Evolutionary conservation across 2,329 filamentous ascomycete genomes (phyloP).

Genomic region (Dothideomycetidae sp.): DNA sequence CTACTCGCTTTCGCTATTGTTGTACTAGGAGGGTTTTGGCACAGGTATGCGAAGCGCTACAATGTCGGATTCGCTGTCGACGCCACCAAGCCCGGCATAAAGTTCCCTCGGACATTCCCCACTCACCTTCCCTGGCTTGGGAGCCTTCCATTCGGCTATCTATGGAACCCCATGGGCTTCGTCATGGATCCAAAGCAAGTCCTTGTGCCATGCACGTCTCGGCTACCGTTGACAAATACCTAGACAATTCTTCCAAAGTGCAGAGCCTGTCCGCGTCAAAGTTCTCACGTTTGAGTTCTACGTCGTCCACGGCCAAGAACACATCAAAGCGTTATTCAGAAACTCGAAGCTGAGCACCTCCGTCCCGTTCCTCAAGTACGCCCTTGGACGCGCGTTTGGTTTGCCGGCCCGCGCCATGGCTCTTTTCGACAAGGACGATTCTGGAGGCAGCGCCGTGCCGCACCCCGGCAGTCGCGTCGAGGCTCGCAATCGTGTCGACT

Average conservation of each 20-base stretch:
- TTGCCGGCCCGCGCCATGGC: neutral
- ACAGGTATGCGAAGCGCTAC: no score
- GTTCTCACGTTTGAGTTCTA: neutral
- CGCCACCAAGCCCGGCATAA: no score
- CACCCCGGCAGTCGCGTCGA: neutral
- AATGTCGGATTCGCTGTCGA: no score
- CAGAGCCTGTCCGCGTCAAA: neutral
- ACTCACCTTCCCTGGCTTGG: neutral
- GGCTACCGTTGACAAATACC: neutral
- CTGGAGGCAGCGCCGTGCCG: neutral
- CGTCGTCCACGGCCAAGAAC: neutral
- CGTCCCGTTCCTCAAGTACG: neutral
- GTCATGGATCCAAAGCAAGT: neutral
- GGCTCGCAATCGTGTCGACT: neutral
- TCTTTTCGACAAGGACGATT: neutral
- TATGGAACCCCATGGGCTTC: neutral
- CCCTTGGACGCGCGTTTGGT: neutral
- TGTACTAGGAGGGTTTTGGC: no score
- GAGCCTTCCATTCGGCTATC: neutral
- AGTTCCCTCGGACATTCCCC: neutral
- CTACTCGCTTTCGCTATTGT: no score
- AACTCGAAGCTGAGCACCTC: neutral
- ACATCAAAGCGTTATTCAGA: neutral
- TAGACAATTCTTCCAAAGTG: neutral
- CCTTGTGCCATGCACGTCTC: neutral